Conservation (phyloP, 352 stramenopile species). For the Pythium aphanidermatum region DNA sequence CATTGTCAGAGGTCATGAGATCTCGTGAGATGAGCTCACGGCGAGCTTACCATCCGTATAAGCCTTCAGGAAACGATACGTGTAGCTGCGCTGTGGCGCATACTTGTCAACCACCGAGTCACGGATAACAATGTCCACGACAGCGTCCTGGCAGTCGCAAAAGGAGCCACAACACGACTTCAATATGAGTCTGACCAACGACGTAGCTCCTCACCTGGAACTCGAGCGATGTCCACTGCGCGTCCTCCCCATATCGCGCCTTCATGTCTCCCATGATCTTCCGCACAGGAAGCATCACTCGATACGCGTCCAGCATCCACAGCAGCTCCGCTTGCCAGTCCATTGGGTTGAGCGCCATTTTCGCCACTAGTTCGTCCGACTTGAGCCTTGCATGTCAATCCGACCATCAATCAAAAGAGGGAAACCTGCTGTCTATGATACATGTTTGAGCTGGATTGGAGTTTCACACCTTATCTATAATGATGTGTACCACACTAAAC, state of each 20-base stretch:
- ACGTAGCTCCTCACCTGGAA: slow-evolving; percentile 36
- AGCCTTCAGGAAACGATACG: slow-evolving; percentile 63
- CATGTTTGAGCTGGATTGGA: too few relatives aligned
- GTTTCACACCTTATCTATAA: too few relatives aligned
- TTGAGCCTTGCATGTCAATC: too few relatives aligned
- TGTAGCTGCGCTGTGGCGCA: slow-evolving; percentile 51
- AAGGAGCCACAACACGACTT: background rate
- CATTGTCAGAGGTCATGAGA: too few relatives aligned
- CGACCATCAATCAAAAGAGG: too few relatives aligned
- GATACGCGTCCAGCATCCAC: slow-evolving; percentile 50
- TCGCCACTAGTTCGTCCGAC: too few relatives aligned
- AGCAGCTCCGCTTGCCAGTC: slow-evolving; percentile 14
- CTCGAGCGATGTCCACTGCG: slow-evolving; percentile 41
- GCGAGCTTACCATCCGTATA: slow-evolving; percentile 45
- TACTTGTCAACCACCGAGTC: slow-evolving; percentile 57
- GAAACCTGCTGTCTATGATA: too few relatives aligned
- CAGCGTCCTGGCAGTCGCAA: slow-evolving; percentile 26
- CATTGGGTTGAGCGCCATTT: too few relatives aligned
- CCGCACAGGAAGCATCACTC: slow-evolving; percentile 52
- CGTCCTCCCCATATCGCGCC: slow-evolving; percentile 11
- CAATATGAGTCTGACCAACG: background rate
- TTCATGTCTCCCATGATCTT: slow-evolving; percentile 33
- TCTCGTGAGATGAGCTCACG: background rate
- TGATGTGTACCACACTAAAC: slow-evolving; percentile 3
- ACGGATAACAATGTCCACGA: slow-evolving; percentile 46